Base-by-base conservation (phyloP, 2,329 filamentous ascomycete genomes). In the Escovopsis weberi region DNA sequence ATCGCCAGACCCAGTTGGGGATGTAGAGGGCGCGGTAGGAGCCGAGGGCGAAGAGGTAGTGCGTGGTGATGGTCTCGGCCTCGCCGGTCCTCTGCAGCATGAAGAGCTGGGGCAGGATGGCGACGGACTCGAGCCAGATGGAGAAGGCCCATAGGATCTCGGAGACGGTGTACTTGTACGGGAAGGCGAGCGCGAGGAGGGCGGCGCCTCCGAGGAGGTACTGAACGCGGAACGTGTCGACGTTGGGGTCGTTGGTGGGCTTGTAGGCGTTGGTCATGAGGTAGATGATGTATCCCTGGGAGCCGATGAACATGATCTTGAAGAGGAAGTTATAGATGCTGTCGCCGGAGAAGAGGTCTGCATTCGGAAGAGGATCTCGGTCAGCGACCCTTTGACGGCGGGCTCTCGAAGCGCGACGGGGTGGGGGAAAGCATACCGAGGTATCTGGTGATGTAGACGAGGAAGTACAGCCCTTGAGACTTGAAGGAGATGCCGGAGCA, bases 401-500 rank as follows among this genome's bases (percentile, higher is more conserved):
- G 18, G 34, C 37, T 15, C 37, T 35, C 33, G 33, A 30, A 8
- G 19, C 28, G 12, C 26, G 18, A 39, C 28, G 5, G 28, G 37
- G 37, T 11, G 23, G 26, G n/a, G 33, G 28, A 37, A 19, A 23
- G n/a, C 54, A 43, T 67, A 85, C 82, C 82, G 48, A 98, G 75
- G 64, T 98, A 98, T 58, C 91, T 78, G 48, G 88, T 94, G 37
- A 93, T 61, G 64, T 98, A 98, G 55, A 98, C 91, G 37, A 94
- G 68, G 52, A 96, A 71, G 66, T 98, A 98, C 44, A 98, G 75
- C 40, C 81, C 85, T 73, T 98, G 91, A 48, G 89, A 95, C 64
- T 98, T 98, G 75, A 98, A 96, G 12, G 91, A 98, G 64, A 98
- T 89, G 54, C 91, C 91, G 36, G 89, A 82, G 62, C 88, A 94